Evolutionary conservation across 176 grass and related monocot genomes (phyloP), one percentile per base, ranked within the genome.

Genomic region (Hsuehochloa calcarea): DNA sequence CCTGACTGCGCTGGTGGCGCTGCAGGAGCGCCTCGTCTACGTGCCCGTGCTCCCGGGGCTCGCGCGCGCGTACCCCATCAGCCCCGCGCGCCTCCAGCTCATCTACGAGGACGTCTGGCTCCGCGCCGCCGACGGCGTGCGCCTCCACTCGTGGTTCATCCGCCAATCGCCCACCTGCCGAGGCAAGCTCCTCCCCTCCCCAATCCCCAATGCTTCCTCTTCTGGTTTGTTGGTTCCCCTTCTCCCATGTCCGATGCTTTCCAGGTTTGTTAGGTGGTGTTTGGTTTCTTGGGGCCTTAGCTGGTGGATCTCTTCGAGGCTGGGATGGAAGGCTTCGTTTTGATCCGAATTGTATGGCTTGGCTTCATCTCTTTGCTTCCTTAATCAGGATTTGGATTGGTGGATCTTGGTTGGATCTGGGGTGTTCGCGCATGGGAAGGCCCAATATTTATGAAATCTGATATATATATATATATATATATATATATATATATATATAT

Each of bases 131-230:
- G 96, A 99, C 49, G 96, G 96, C 68, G 96, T 99, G 60, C 92
- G 84, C 60, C 93, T 99, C 73, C 96, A 99, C 91, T 89, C 96
- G 60, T 99, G 96, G 96, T 99, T 99, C 86, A 74, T 99, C 90
- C 94, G 91, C 84, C 84, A 91, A 52, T 92, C 90, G 5, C 88
- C 96, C 6, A 56, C 84, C 41, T 87, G 85, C 86, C 86, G 83
- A 77, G 96, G 96, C 88, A 55, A 58, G 76, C 78, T 40, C 29
- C 10, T 2, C n/a, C n/a, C 20, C 11, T 89, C 35, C 2, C 65
- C 44, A 38, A 20, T n/a, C 25, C 55, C 31, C 44, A 23, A 29
- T 43, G 17, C 45, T 27, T 35, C 76, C 68, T 65, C 70, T 65
- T 20, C 51, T 59, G 49, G 59, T 31, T 74, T 73, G 46, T 44